A percentile compares a stretch with the other conserved stretches of the same genome.
phyloP scores from a whole-genome alignment of 1,139 yeast species.

The Debaryomyces sp. region DNA sequence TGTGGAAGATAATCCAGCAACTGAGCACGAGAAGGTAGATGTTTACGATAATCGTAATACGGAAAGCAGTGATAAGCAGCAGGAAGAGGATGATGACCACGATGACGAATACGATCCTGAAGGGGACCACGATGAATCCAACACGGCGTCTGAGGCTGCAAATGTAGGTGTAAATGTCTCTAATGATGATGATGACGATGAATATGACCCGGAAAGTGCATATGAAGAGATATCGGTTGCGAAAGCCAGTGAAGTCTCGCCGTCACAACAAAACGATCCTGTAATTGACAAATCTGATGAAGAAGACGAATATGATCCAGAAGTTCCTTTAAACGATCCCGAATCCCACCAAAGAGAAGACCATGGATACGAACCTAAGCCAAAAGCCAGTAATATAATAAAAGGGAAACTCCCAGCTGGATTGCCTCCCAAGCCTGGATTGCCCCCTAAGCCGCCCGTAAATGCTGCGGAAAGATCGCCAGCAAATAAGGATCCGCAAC shows the following conservation, averaged over 20 bases:
- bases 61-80: neutral
- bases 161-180: constrained; percentile 2
- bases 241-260: neutral
- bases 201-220: constrained; percentile 7
- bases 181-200: constrained; percentile 7
- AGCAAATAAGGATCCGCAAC: constrained; percentile 12
- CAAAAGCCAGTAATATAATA: constrained; percentile 7
- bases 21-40: neutral
- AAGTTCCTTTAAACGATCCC: constrained; percentile 12
- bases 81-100: neutral
- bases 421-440: constrained; percentile 37
- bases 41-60: neutral
- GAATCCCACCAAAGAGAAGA: constrained; percentile 1
- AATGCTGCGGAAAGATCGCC: constrained; percentile 17
- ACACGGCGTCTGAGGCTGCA: neutral
- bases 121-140: neutral
- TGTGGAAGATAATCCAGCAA: neutral
- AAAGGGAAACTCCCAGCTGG: constrained; percentile 19
- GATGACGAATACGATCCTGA: neutral
- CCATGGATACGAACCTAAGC: constrained; percentile 12
- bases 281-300: constrained; percentile 4
- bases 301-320: constrained; percentile 29
- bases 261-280: neutral
- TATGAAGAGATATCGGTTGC: constrained; percentile 1
- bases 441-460: constrained; percentile 38